Evolutionary conservation across 2,329 filamentous ascomycete genomes (phyloP), one percentile per base, ranked within the genome.

Genomic region (Fusarium cyanostomum): DNA sequence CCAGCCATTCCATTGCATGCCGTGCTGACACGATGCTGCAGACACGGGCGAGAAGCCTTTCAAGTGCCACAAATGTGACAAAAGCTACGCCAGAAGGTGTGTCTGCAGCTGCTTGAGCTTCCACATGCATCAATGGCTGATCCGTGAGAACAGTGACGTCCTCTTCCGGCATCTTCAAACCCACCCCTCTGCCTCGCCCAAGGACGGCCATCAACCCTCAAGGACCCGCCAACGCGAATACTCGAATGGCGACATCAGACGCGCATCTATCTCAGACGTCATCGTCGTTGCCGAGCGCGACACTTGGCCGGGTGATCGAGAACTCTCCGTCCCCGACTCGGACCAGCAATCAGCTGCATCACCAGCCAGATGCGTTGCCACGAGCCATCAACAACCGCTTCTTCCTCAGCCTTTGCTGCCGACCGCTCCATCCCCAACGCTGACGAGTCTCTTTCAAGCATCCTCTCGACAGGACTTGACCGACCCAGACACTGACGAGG

Each of bases 11-110:
- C n/a, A n/a, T n/a, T n/a, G n/a, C n/a, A n/a, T n/a, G 26, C 9
- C 12, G 28, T 12, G n/a, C 34, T 38, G 15, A 54, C 18, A 4
- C 8, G 10, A 21, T 21, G 9, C 5, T 5, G 16, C 11, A 59
- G 56, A 59, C 13, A 59, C 56, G 1, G 56, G 56, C 10, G 56
- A 59, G 35, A 56, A 34, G 12, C 56, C 56, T n/a, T 59, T 59
- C 12, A 56, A 39, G 35, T 59, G 56, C 6, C 13, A 6, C 2
- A 41, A 44, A 12, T 59, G 52, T 5, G 56, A 44, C 7, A 59
- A 21, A 28, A 50, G 38, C 10, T 59, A 59, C 18, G 39, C 56
- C 1, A 59, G 56, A 30, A 59, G 56, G 56, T 35, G 2, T 11
- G 28, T 43, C 11, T 15, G 33, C 6, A 34, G 12, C 12, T 6